Percentiles rank a stretch among this genome's conserved stretches.
Evolutionary conservation across 768 basidiomycete species (phyloP).

Genomic region (Tylopilus sp.): DNA sequence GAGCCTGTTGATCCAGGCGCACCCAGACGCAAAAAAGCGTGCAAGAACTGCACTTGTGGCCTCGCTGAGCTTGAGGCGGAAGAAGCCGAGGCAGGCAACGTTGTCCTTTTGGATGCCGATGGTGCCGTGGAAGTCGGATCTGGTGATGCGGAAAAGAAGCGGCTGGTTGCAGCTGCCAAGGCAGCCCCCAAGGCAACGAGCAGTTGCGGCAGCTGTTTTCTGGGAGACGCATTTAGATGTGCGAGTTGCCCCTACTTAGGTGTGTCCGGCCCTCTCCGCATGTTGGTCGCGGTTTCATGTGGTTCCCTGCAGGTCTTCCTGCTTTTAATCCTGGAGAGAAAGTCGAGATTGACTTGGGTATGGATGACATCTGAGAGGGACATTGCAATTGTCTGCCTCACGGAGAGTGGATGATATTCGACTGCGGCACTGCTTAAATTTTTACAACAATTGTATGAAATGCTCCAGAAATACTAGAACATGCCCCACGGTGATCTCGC

Average conservation of each 20-base stretch:
- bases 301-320: conserved; percentile 71
- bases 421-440: background rate
- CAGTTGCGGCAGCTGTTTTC: conserved; percentile 95
- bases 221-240: conserved; percentile 98
- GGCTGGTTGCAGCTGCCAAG: conserved; percentile 60
- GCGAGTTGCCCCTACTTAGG: conserved; percentile 94
- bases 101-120: conserved; percentile 64
- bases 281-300: conserved; percentile 10
- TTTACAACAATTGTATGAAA: conserved; percentile 2
- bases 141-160: conserved; percentile 57
- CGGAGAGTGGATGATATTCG: conserved; percentile 1
- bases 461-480: conserved; percentile 4
- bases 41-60: conserved; percentile 97
- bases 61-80: conserved; percentile 90
- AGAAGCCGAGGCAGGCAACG: conserved; percentile 57
- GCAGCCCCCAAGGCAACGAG: conserved; percentile 86
- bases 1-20: conserved; percentile 53
- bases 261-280: conserved; percentile 40
- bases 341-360: conserved; percentile 84
- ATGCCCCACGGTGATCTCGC: background rate
- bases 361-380: conserved; percentile 74
- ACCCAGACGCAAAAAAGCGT: conserved; percentile 83
- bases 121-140: conserved; percentile 58
- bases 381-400: background rate
- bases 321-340: conserved; percentile 99